Evolutionary conservation across 2,329 filamentous ascomycete species (phyloP).

Genomic region (Fusarium sp.): DNA sequence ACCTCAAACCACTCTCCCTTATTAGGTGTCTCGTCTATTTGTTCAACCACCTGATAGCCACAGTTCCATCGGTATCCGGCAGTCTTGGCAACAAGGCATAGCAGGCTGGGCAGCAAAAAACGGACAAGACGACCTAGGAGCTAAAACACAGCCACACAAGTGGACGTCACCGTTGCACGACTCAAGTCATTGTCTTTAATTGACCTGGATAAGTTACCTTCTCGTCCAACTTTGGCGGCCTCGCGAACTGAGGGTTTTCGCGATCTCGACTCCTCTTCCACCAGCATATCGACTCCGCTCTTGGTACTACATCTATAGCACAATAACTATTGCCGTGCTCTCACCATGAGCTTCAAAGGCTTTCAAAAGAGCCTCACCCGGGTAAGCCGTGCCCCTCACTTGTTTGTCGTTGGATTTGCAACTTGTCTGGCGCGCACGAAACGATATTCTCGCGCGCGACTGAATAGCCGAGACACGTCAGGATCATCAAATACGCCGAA

Average conservation of each 20-base stretch:
- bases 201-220: slow-evolving; percentile 42
- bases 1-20: background rate
- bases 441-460: slow-evolving; percentile 16
- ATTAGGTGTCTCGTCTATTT: slow-evolving; percentile 13
- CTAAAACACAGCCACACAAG: slow-evolving; percentile 46
- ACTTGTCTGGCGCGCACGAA: slow-evolving; percentile 30
- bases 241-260: slow-evolving; percentile 42
- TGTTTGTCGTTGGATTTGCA: slow-evolving; percentile 23
- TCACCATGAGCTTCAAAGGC: slow-evolving; percentile 93
- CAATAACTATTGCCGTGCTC: slow-evolving; percentile 19
- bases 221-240: slow-evolving; percentile 44
- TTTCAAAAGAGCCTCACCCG: slow-evolving; percentile 90
- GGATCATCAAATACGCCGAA: background rate
- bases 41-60: slow-evolving; percentile 28
- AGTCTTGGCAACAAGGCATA: slow-evolving; percentile 26
- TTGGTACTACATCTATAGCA: slow-evolving; percentile 7
- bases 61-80: slow-evolving; percentile 25
- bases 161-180: slow-evolving; percentile 49
- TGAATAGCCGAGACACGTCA: background rate
- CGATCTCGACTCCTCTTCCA: slow-evolving; percentile 20
- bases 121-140: slow-evolving; percentile 11
- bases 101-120: slow-evolving; percentile 39
- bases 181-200: slow-evolving; percentile 34
- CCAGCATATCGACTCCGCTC: slow-evolving; percentile 17
- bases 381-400: slow-evolving; percentile 66